Evolutionary conservation across 1,284 basidiomycete genomes (phyloP).

Genomic region (Marasmius fiardii): DNA sequence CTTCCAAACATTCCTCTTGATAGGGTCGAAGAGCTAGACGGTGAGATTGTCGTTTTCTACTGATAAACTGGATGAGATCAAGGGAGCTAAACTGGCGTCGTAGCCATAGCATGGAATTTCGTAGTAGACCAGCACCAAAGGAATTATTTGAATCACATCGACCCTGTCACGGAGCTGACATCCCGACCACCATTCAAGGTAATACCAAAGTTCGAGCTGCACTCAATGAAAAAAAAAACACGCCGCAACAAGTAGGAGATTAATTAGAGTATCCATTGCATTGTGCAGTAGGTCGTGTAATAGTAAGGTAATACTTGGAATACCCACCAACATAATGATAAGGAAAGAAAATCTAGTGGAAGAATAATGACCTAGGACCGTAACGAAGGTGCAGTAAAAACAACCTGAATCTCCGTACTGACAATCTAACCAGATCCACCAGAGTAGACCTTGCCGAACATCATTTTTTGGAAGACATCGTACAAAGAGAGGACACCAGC

Average conservation of each 20-base stretch:
- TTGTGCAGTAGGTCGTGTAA: neutral
- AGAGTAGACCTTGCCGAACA: constrained; percentile 97
- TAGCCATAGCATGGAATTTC: constrained; percentile 1
- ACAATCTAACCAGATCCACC: constrained; percentile 57
- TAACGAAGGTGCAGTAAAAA: neutral
- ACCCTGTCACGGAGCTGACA: too few species aligned
- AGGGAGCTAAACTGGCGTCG: neutral
- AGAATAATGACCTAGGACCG: neutral
- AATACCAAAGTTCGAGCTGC: too few species aligned
- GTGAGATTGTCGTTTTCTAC: neutral
- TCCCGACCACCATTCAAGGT: too few species aligned
- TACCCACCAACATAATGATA: constrained; percentile 5
- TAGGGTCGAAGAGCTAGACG: constrained; percentile 72
- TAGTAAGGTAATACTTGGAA: neutral
- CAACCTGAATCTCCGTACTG: neutral
- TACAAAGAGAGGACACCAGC: constrained; percentile 95
- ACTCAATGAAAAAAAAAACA: neutral
- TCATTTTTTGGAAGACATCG: constrained; percentile 87
- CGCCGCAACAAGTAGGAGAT: neutral
- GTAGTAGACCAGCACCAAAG: neutral
- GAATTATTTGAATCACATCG: too few species aligned
- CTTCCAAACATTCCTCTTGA: constrained; percentile 81
- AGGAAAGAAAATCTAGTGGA: neutral
- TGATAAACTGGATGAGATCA: neutral
- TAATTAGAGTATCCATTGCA: constrained; percentile 1